A percentile compares a stretch with the other conserved stretches of the same genome.
These are phyloP conservation scores for Phytophthora colocasiae DNA, from an alignment of 352 stramenopile genomes.

Conservation along the genomic window DNA sequence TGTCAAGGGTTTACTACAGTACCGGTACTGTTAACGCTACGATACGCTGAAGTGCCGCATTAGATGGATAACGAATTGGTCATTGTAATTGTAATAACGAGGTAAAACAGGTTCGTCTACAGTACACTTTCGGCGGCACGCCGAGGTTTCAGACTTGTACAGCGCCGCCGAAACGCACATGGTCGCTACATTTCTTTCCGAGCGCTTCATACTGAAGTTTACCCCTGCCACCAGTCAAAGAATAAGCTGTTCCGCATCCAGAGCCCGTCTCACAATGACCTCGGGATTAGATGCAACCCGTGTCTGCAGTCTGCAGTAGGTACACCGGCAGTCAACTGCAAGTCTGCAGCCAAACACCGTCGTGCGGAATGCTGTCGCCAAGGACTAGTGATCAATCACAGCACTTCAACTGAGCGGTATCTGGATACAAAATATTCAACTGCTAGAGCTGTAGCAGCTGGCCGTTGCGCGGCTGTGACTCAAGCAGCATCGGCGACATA, in stretches of 20 bases:
- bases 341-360: not conserved
- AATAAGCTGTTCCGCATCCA: not conserved
- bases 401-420: constrained; percentile 9
- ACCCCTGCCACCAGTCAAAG: not conserved
- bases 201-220: not conserved
- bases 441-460: not conserved
- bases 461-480: constrained; percentile 6
- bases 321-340: not conserved
- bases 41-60: too few species aligned
- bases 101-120: too few species aligned
- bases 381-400: not conserved
- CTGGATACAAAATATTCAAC: constrained; percentile 10
- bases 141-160: too few species aligned
- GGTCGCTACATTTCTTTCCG: not conserved
- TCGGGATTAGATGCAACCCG: constrained; percentile 5
- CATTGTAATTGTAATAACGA: too few species aligned
- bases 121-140: too few species aligned
- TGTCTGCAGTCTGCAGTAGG: not conserved
- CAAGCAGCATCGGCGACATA: not conserved
- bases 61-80: too few species aligned
- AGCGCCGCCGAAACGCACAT: too few species aligned
- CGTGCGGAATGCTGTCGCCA: not conserved
- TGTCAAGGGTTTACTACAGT: too few species aligned
- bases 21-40: too few species aligned
- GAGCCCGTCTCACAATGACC: constrained; percentile 10